Base-by-base conservation (phyloP, 2,329 filamentous ascomycete genomes). In the Aspergillus alliaceus region DNA sequence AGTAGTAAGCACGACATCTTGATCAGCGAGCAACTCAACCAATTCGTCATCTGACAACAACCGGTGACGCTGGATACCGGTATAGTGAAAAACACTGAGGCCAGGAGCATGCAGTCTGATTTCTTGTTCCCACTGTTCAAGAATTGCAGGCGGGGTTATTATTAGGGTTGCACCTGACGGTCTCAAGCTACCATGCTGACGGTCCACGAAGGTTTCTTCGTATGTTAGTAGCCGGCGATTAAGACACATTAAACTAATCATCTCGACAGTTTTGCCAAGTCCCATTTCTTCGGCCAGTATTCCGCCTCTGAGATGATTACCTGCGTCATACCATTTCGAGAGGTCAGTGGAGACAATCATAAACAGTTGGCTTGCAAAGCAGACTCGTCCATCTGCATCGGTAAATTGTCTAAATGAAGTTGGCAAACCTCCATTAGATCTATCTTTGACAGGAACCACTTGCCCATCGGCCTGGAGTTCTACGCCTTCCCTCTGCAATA, bases 61-160 rank as follows among this genome's bases (percentile, higher is more conserved):
- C 37, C 69, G 66, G 49, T 72, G 68, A 44, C 68, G 69, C 50
- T 71, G 72, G n/a, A 86, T 74, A 1, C 86, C 85, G 42, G 77
- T 74, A 64, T 88, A 88, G 59, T 84, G 77, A 40, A 80, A 75
- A 1, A 86, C 82, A 51, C 75, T 80, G 11, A 88, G 75, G 14
- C 75, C 65, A 6, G 86, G 84, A 5, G 84, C 82, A 72, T 87
- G 85, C 2, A 71, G 73, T 25, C 74, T 67, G n/a, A 88, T 72
- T 66, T 88, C 86, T 52, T 80, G 79, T 60, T 80, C 80, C 86
- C 86, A 88, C 66, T 88, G 86, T 53, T 85, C 79, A 6, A 87
- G 72, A 42, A 88, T 86, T 1, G 84, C 80, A 6, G 78, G 76
- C 4, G 86, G 86, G 1, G 84, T 86, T 57, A 88, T 85, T 54